Evolutionary conservation across 192 early-diverging fungal species (phyloP).

Genomic region (Globomyces pollinis-pini): DNA sequence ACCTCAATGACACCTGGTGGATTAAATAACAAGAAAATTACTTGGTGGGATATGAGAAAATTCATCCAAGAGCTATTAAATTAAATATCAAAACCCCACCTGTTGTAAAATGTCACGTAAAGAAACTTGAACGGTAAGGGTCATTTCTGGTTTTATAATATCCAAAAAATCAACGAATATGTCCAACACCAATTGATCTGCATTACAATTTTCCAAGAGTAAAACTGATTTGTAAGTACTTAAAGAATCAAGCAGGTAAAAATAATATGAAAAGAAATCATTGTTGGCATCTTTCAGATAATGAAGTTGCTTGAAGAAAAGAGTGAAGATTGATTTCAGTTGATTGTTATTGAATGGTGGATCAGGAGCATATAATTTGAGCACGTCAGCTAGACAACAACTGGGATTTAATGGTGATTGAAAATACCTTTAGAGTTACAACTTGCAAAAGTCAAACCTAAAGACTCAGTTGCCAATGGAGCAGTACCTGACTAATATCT

Average conservation of each 20-base stretch:
- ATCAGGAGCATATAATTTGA: slow-evolving; percentile 89
- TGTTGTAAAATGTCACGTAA: slow-evolving; percentile 77
- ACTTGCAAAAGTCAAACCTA: too few species aligned
- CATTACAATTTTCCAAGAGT: slow-evolving; percentile 71
- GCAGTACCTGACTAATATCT: slow-evolving; percentile 47
- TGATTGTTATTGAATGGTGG: slow-evolving; percentile 76
- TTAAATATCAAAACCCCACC: slow-evolving; percentile 58
- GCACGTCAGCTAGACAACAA: slow-evolving; percentile 86
- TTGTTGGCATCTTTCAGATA: slow-evolving; percentile 43
- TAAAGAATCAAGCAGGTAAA: slow-evolving; percentile 83
- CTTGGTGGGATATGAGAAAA: too few species aligned
- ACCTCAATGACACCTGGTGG: slow-evolving; percentile 78
- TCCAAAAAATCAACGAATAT: slow-evolving; percentile 71
- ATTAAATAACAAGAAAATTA: too few species aligned
- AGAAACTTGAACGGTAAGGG: slow-evolving; percentile 69
- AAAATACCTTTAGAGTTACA: slow-evolving; percentile 35
- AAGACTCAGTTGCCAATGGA: too few species aligned
- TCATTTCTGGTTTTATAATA: slow-evolving; percentile 47
- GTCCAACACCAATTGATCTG: slow-evolving; percentile 65
- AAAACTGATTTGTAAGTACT: slow-evolving; percentile 76
- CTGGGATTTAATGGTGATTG: too few species aligned
- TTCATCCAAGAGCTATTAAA: slow-evolving; percentile 15
- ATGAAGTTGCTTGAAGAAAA: slow-evolving; percentile 73
- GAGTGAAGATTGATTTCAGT: slow-evolving; percentile 73
- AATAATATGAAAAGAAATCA: slow-evolving; percentile 65